Conservation (phyloP, 371 early-diverging fungal species). For the Thermomucor indicae-seudaticae region DNA sequence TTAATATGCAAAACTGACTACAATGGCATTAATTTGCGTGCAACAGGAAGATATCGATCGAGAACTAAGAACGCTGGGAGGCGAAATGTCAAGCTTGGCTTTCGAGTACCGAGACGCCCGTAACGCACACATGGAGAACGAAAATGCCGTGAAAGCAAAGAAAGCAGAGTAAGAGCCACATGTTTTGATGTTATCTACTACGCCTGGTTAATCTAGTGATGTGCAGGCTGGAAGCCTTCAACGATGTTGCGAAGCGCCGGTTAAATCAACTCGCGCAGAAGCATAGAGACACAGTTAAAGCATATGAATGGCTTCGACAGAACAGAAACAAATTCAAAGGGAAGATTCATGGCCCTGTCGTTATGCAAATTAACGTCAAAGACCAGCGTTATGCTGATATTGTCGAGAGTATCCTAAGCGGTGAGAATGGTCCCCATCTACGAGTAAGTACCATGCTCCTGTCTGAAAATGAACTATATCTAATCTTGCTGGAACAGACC, state of each 20-base stretch:
- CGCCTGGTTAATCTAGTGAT: neutral
- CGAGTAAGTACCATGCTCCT: conserved; percentile 48
- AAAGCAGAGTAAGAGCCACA: conserved; percentile 15
- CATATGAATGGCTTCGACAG: conserved; percentile 59
- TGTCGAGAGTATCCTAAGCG: conserved; percentile 58
- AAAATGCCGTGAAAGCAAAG: conserved; percentile 18
- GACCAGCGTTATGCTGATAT: conserved; percentile 56
- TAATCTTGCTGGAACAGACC: conserved; percentile 57
- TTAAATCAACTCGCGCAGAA: conserved; percentile 32
- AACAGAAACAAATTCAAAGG: conserved; percentile 63
- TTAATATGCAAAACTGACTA: neutral
- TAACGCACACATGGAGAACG: neutral
- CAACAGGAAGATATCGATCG: conserved; percentile 6
- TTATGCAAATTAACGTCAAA: conserved; percentile 62
- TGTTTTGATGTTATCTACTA: neutral
- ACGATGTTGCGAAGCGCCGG: conserved; percentile 47
- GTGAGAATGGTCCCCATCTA: conserved; percentile 25
- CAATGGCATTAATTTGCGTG: too few species aligned
- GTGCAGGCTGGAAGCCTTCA: conserved; percentile 32
- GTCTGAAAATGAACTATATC: too few species aligned
- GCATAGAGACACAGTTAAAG: conserved; percentile 53
- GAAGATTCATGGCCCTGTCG: conserved; percentile 72
- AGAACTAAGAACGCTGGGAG: conserved; percentile 2
- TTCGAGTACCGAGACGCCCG: neutral
- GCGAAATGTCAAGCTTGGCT: neutral